Evolutionary conservation across 1,284 basidiomycete genomes (phyloP), one percentile per base, ranked within the genome.

Genomic region (Ceratobasidium sp.): DNA sequence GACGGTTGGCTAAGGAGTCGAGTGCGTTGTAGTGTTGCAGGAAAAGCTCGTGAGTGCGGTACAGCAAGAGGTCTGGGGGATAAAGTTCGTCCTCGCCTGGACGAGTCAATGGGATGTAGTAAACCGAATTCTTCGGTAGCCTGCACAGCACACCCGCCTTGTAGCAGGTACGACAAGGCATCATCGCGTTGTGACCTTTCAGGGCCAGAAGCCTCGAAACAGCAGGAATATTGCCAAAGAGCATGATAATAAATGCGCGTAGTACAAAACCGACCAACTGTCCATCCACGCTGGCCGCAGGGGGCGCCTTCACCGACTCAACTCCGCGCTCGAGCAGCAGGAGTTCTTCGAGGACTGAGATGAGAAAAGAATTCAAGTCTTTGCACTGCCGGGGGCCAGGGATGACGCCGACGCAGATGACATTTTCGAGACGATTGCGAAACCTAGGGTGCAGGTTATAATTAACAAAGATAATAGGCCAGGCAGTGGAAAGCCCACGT

Each of bases 401-500:
- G 37, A 79, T 78, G 69, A 78, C 25, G 25, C 25, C 25, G 25
- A 29, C 25, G 25, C 25, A 29, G 25, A 29, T 29, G 25, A 29
- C 25, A 59, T 79, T 75, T 17, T 65, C 40, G 13, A 75, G 37
- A 13, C 75, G 77, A 19, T 57, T 61, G 2, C 76, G 76, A 25
- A 52, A 34, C 56, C 40, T 32, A 0, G 77, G 76, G 29, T 65
- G 69, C 0, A 79, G 76, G 59, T 79, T 79, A 46, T 74, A 76
- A 54, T 77, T 79, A 70, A 79, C 37, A 1, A 73, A 22, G 46
- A 79, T 77, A 8, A 78, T 64, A 1, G 77, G 77, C 77, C 78
- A 78, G 19, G 81, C 80, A 0, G 85, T 86, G 2, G 65, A 67
- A 13, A 82, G 79, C 17, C 83, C 84, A 0, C 43, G 17, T 19